These are phyloP conservation scores for Hericium erinaceus DNA, from an alignment of 768 basidiomycete species.

Conservation along the genomic window DNA sequence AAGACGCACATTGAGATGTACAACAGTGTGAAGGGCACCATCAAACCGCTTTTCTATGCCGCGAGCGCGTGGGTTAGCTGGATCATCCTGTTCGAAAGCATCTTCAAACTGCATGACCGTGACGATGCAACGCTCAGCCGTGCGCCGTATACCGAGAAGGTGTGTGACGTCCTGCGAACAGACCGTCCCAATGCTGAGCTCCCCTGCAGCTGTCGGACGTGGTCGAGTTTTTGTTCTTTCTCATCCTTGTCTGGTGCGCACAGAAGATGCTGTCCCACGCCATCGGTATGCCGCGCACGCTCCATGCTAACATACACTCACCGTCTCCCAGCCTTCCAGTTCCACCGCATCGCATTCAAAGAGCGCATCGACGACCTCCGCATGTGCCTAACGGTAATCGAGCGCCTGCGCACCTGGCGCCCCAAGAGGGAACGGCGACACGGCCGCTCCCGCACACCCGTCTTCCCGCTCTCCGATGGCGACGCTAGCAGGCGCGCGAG, in stretches of 20 bases:
- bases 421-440: constrained; percentile 33
- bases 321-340: constrained; percentile 46
- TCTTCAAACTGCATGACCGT: constrained; percentile 47
- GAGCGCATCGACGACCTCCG: constrained; percentile 58
- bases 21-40: constrained; percentile 54
- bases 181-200: not conserved
- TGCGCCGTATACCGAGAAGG: constrained; percentile 53
- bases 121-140: constrained; percentile 32
- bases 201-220: constrained; percentile 42
- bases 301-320: not conserved
- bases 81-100: constrained; percentile 62
- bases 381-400: constrained; percentile 47
- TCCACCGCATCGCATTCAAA: constrained; percentile 69
- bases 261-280: constrained; percentile 66
- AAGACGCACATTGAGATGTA: constrained; percentile 64
- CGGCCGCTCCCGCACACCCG: constrained; percentile 11
- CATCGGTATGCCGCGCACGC: constrained; percentile 29
- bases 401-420: constrained; percentile 56
- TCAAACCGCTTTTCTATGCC: constrained; percentile 68
- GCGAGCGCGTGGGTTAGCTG: constrained; percentile 64
- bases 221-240: constrained; percentile 69
- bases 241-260: constrained; percentile 50
- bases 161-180: constrained; percentile 19
- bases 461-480: not conserved
- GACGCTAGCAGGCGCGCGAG: not conserved